Conservation (phyloP, 2,329 filamentous ascomycete genomes). For the Phialocephala sp. region DNA sequence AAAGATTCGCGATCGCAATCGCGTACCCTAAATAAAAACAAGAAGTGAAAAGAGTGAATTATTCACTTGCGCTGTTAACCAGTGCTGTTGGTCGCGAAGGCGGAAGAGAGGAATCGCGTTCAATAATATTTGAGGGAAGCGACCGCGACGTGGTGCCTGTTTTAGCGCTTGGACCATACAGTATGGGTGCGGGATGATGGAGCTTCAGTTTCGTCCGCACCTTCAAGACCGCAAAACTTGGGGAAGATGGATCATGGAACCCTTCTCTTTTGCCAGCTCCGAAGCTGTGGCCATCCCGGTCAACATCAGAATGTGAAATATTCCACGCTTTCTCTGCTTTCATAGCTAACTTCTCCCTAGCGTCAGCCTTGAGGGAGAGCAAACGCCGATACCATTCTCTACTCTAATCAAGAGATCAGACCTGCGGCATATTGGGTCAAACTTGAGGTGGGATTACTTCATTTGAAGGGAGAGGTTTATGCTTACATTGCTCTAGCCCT, state of each 20-base stretch:
- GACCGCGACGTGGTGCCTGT: constrained; percentile 5
- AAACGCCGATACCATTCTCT: constrained; percentile 76
- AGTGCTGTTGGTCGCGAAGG: not conserved
- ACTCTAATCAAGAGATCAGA: constrained; percentile 79
- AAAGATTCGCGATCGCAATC: constrained; percentile 2
- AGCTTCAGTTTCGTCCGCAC: not conserved
- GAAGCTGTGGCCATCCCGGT: constrained; percentile 79
- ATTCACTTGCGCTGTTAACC: not conserved
- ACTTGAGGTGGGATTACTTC: constrained; percentile 62
- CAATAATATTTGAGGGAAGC: constrained; percentile 14
- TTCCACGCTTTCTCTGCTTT: not conserved
- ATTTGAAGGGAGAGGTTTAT: not conserved
- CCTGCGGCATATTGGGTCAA: constrained; percentile 86
- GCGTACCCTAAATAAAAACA: not conserved
- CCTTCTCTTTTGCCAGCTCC: constrained; percentile 93
- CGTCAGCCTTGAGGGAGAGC: constrained; percentile 78
- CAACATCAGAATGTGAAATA: constrained; percentile 64
- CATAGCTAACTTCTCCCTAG: constrained; percentile 51
- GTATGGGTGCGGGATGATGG: not conserved
- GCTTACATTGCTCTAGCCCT: constrained; percentile 53
- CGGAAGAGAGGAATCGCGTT: constrained; percentile 9
- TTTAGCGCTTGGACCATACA: constrained; percentile 9
- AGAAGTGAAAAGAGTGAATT: not conserved
- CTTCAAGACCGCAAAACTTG: constrained; percentile 3
- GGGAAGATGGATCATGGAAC: constrained; percentile 70